phyloP scores from a whole-genome alignment of 306 rosid genomes.

The Rosa rugosa region DNA sequence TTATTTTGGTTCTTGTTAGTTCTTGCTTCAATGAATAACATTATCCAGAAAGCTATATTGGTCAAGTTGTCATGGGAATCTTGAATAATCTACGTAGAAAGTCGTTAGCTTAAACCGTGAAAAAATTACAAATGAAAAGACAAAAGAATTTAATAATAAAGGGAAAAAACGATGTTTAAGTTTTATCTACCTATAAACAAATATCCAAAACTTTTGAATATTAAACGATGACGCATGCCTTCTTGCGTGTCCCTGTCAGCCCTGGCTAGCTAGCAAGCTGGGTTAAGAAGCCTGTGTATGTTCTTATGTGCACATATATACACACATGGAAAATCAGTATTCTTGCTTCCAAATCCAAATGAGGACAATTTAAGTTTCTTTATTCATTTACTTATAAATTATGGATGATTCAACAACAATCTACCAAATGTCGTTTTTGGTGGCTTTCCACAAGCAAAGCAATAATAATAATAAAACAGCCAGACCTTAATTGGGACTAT shows the following conservation, averaged over 20 bases:
- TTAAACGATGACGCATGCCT: not conserved
- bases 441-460: not conserved
- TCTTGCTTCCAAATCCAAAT: not conserved
- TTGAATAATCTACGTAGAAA: not conserved
- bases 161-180: not conserved
- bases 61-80: not conserved
- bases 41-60: not conserved
- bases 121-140: not conserved
- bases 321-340: not conserved
- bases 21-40: not conserved
- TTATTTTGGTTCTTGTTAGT: not conserved
- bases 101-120: not conserved
- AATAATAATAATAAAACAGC: not conserved
- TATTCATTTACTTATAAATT: not conserved
- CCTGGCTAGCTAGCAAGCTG: not conserved
- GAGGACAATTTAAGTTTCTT: not conserved
- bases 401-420: not conserved
- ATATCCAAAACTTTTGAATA: not conserved
- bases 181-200: no score
- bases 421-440: conserved; percentile 4
- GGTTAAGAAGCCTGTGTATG: not conserved
- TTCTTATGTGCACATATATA: not conserved
- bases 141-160: not conserved
- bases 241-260: not conserved
- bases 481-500: not conserved